Evolutionary conservation across 768 basidiomycete species (phyloP).

Genomic region (Trametes sanguinea): DNA sequence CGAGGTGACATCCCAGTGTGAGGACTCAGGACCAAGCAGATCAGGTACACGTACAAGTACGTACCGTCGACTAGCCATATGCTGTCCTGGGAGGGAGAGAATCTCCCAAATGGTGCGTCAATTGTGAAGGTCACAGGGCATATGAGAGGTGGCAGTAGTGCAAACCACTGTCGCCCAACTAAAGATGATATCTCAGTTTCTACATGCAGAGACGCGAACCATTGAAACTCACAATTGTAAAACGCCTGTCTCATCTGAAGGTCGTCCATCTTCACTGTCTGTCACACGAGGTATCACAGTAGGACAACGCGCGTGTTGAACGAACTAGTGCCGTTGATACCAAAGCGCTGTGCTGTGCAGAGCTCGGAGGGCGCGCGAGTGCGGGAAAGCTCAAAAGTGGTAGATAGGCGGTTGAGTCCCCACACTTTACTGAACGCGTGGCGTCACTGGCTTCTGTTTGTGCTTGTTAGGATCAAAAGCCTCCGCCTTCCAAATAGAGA

Average conservation of each 20-base stretch:
- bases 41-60: constrained; percentile 1
- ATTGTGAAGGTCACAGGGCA: constrained; percentile 49
- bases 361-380: too few species aligned
- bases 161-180: constrained; percentile 49
- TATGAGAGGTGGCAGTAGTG: constrained; percentile 40
- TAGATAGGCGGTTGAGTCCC: background rate
- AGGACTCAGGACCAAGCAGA: too few species aligned
- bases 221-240: constrained; percentile 15
- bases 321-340: too few species aligned
- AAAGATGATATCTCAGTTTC: background rate
- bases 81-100: constrained; percentile 50
- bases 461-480: constrained; percentile 7
- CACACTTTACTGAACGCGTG: background rate
- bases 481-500: background rate
- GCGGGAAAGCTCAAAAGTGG: too few species aligned
- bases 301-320: too few species aligned
- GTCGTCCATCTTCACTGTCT: background rate
- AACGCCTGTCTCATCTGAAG: background rate
- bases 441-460: constrained; percentile 10
- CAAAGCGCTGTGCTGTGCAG: too few species aligned
- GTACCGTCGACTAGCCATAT: constrained; percentile 60
- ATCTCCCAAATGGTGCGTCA: constrained; percentile 83
- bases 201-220: background rate
- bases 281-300: too few species aligned
- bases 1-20: too few species aligned